phyloP scores from a whole-genome alignment of 345 rosid genomes.

The Balakata baccata region DNA sequence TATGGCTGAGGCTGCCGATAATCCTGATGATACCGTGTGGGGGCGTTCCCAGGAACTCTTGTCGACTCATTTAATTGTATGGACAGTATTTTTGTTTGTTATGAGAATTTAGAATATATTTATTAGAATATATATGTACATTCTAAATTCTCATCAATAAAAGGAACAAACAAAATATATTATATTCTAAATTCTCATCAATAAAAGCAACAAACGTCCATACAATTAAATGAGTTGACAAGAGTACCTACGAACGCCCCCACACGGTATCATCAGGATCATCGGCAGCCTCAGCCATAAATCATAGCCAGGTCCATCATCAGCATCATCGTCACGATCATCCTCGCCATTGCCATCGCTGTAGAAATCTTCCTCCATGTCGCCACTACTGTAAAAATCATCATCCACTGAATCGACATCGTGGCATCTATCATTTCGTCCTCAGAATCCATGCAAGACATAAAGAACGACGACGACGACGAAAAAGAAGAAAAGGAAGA shows the following conservation, averaged over 20 bases:
- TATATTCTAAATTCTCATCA: not conserved
- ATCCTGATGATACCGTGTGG: constrained; percentile 42
- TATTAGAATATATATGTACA: too few relatives aligned
- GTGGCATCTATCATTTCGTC: constrained; percentile 74
- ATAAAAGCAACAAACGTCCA: not conserved
- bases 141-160: not conserved
- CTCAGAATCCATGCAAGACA: constrained; percentile 58
- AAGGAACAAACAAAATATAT: not conserved
- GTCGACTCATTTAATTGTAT: too few relatives aligned
- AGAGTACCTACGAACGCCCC: constrained; percentile 55
- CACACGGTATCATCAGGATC: constrained; percentile 48
- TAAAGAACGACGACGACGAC: too few relatives aligned
- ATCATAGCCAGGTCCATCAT: constrained; percentile 46
- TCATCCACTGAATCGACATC: constrained; percentile 69
- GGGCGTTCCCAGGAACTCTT: constrained; percentile 53
- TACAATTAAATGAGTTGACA: too few relatives aligned
- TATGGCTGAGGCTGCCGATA: constrained; percentile 51
- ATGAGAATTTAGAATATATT: too few relatives aligned
- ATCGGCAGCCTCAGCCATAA: constrained; percentile 48
- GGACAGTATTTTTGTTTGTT: too few relatives aligned
- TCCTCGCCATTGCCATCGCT: constrained; percentile 41
- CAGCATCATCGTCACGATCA: constrained; percentile 22
- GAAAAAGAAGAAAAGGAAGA: not conserved
- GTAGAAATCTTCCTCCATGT: constrained; percentile 52
- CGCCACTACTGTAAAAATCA: constrained; percentile 75